A percentile compares a stretch with the other conserved stretches of the same genome.
phyloP scores from a whole-genome alignment of 1,284 basidiomycete genomes.

The Marasmius tenuissimus region DNA sequence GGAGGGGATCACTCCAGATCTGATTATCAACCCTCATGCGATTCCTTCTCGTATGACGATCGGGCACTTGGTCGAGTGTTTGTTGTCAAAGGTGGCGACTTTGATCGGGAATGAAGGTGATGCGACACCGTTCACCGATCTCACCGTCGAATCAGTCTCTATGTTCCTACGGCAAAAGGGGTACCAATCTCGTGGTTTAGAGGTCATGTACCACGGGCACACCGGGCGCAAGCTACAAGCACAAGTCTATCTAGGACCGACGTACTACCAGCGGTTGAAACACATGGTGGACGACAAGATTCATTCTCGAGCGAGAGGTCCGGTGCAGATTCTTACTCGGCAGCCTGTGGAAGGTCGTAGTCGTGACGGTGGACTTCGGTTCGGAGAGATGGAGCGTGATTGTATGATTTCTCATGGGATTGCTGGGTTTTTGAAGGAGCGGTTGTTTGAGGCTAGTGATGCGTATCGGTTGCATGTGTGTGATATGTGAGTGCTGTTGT shows the following conservation, averaged over 20 bases:
- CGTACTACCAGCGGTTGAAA: slow-evolving; percentile 79
- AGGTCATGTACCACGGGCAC: slow-evolving; percentile 92
- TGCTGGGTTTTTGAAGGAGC: slow-evolving; percentile 95
- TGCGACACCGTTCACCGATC: slow-evolving; percentile 97
- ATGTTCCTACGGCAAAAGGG: slow-evolving; percentile 79
- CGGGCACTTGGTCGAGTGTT: slow-evolving; percentile 98
- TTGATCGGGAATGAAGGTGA: slow-evolving; percentile 97
- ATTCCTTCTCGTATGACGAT: slow-evolving; percentile 99
- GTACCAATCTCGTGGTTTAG: slow-evolving; percentile 94
- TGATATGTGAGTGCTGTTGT: slow-evolving; percentile 72
- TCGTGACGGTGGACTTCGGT: slow-evolving; percentile 97
- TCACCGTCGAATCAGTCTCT: slow-evolving; percentile 96
- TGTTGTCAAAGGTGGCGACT: slow-evolving; percentile 93
- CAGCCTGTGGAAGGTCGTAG: slow-evolving; percentile 99
- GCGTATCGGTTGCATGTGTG: slow-evolving; percentile 96
- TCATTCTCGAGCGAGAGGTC: slow-evolving; percentile 95
- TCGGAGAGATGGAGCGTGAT: slow-evolving; percentile 99
- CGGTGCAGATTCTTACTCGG: slow-evolving; percentile 95
- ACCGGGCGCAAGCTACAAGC: no score
- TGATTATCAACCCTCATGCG: slow-evolving; percentile 99
- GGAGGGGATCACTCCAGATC: slow-evolving; percentile 94
- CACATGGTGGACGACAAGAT: slow-evolving; percentile 99
- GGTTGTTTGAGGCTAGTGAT: slow-evolving; percentile 91
- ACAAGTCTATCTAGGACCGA: no score
- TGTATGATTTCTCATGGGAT: slow-evolving; percentile 99